Evolutionary conservation across 441 rosid genomes (phyloP).

Genomic region (Melastoma candidum): DNA sequence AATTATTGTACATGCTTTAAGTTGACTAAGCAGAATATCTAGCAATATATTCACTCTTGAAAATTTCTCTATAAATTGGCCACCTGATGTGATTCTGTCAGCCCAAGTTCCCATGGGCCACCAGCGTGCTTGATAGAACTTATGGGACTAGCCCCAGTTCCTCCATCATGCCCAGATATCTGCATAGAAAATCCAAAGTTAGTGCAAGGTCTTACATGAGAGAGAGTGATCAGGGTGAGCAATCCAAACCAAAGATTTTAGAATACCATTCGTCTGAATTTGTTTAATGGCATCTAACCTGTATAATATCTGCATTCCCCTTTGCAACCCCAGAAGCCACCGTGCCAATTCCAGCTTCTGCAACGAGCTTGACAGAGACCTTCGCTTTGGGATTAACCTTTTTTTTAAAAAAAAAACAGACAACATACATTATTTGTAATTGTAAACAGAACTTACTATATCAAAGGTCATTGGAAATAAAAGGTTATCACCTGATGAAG

Average conservation of each 20-base stretch:
- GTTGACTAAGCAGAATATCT: too few relatives aligned
- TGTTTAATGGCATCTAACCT: conserved; percentile 37
- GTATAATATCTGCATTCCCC: conserved; percentile 97
- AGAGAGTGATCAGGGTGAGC: conserved; percentile 1
- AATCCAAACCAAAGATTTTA: conserved; percentile 3
- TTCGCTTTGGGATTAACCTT: conserved; percentile 96
- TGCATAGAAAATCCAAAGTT: conserved; percentile 24
- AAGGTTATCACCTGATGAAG: conserved; percentile 77
- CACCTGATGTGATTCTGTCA: conserved; percentile 94
- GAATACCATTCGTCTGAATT: not conserved
- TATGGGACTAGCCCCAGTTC: conserved; percentile 98
- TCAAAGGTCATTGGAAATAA: conserved; percentile 12
- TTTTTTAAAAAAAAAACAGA: conserved; percentile 15
- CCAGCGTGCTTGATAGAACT: conserved; percentile 99
- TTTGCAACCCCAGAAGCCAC: conserved; percentile 99
- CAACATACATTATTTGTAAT: conserved; percentile 4
- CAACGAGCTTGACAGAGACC: conserved; percentile 98
- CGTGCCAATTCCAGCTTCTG: conserved; percentile 98
- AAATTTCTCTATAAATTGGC: too few relatives aligned
- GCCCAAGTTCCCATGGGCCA: conserved; percentile 99
- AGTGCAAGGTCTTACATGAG: not conserved
- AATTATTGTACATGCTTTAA: too few relatives aligned
- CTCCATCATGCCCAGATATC: conserved; percentile 99
- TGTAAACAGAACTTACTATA: conserved; percentile 2
- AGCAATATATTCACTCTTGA: too few relatives aligned